These are phyloP conservation scores for Mucor indicus DNA, from an alignment of 371 early-diverging fungal genomes.

Conservation along the genomic window DNA sequence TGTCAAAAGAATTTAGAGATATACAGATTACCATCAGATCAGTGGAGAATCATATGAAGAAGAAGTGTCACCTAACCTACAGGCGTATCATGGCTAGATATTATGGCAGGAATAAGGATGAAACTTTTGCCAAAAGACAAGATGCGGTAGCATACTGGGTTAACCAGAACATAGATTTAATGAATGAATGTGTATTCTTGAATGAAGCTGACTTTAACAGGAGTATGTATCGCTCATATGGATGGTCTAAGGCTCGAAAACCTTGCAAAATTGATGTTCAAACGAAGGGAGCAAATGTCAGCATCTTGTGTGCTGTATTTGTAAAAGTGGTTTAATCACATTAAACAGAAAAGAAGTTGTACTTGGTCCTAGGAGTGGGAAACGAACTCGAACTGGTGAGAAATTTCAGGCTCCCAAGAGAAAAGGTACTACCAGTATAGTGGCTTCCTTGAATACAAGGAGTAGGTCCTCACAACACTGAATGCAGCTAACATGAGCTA, in stretches of 20 bases:
- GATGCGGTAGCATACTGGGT: conserved; percentile 19
- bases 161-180: conserved; percentile 20
- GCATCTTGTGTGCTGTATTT: no score
- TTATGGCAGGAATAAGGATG: conserved; percentile 17
- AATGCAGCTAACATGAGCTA: no score
- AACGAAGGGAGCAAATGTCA: no score
- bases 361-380: conserved; percentile 2
- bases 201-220: no score
- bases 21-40: conserved; percentile 2
- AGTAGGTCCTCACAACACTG: conserved; percentile 7
- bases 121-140: conserved; percentile 17
- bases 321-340: conserved; percentile 14
- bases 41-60: conserved; percentile 5
- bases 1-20: not conserved
- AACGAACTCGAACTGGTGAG: conserved; percentile 7
- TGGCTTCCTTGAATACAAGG: conserved; percentile 4
- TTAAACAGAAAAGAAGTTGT: conserved; percentile 9
- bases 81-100: conserved; percentile 18
- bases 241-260: no score
- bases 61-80: conserved; percentile 11
- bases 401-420: conserved; percentile 5
- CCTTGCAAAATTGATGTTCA: no score
- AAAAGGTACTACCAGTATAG: conserved; percentile 6
- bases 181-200: conserved; percentile 16
- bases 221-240: no score